Evolutionary conservation across 106 monocot species (phyloP).

Genomic region (Gastrodia elata): DNA sequence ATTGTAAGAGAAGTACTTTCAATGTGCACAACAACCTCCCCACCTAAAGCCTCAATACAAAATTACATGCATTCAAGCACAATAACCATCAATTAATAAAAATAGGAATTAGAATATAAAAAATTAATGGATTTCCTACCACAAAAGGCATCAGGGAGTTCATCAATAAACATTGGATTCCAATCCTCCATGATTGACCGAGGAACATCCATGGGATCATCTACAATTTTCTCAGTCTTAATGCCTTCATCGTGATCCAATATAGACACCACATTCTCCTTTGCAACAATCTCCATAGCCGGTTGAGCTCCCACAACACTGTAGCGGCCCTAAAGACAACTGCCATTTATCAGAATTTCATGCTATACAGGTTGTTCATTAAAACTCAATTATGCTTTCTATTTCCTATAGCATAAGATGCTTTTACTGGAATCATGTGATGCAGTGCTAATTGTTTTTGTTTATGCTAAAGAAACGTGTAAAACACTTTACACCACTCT

Average conservation of each 20-base stretch:
- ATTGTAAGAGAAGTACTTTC: neutral
- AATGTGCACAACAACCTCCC: neutral
- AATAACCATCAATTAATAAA: neutral
- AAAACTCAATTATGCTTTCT: neutral
- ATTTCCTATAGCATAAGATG: neutral
- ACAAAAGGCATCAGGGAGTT: constrained; percentile 71
- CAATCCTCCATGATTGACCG: constrained; percentile 62
- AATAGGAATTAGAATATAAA: neutral
- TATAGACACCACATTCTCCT: constrained; percentile 66
- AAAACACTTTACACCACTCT: neutral
- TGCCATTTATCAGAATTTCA: neutral
- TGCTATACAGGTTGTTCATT: neutral
- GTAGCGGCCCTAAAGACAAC: constrained; percentile 55
- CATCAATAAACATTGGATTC: constrained; percentile 46
- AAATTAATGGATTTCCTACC: constrained; percentile 28
- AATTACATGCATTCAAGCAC: neutral
- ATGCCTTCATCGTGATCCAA: constrained; percentile 71
- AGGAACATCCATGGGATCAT: constrained; percentile 76
- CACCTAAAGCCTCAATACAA: neutral
- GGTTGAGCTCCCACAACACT: constrained; percentile 86
- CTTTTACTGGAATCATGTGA: neutral
- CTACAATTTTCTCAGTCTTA: constrained; percentile 39
- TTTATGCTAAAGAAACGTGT: neutral
- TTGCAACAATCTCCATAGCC: constrained; percentile 81
- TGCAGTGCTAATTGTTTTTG: neutral